Percentiles rank a stretch among this genome's conserved stretches.
phyloP scores from a whole-genome alignment of 2,329 filamentous ascomycete genomes.

The Aspergillus felis region DNA sequence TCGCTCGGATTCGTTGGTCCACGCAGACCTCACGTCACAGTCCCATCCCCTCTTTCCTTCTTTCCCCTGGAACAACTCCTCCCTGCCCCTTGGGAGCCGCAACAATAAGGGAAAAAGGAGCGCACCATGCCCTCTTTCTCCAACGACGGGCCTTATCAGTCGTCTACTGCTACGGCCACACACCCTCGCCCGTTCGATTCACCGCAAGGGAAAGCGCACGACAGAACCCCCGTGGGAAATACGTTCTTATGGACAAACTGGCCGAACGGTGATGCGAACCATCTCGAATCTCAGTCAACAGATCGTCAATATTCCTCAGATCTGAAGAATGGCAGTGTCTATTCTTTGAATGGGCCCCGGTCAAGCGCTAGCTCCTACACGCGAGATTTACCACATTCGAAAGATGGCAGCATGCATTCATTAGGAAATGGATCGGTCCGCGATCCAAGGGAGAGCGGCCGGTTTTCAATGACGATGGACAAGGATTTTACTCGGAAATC shows the following conservation, averaged over 20 bases:
- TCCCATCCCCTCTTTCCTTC: neutral
- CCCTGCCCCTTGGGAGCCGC: constrained; percentile 2
- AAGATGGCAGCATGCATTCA: constrained; percentile 49
- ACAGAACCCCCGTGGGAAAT: constrained; percentile 43
- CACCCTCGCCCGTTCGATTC: constrained; percentile 40
- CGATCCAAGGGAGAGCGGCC: constrained; percentile 29
- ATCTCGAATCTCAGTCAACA: constrained; percentile 35
- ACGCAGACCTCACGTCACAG: constrained; percentile 9
- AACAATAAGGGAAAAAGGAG: constrained; percentile 5
- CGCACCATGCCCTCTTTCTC: constrained; percentile 38
- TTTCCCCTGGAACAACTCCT: neutral
- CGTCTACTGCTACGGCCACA: constrained; percentile 29
- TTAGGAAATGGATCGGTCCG: constrained; percentile 31
- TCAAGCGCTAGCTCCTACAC: constrained; percentile 43
- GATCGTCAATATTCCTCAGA: constrained; percentile 38
- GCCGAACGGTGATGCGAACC: constrained; percentile 40
- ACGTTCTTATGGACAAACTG: constrained; percentile 47
- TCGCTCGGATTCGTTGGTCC: constrained; percentile 12
- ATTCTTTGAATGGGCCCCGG: constrained; percentile 56
- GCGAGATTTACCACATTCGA: constrained; percentile 37
- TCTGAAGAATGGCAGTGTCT: constrained; percentile 54
- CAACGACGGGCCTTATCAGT: constrained; percentile 32
- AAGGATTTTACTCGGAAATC: constrained; percentile 22
- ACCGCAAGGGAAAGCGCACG: constrained; percentile 39
- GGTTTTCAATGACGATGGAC: constrained; percentile 27